Evolutionary conservation across 2,329 filamentous ascomycete genomes (phyloP).

Genomic region (Pyricularia sp.): DNA sequence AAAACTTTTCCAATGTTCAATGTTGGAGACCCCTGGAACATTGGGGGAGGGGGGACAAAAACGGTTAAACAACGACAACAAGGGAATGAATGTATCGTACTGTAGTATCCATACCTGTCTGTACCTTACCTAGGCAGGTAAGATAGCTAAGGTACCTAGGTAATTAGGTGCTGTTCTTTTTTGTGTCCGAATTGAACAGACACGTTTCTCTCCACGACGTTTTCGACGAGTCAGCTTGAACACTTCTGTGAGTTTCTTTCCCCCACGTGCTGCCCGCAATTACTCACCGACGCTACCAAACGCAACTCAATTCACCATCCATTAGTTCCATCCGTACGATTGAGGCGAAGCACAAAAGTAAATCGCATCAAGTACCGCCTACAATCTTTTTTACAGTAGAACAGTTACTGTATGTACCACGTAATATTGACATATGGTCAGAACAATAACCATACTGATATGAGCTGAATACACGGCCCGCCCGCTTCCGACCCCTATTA

Average conservation of each 20-base stretch:
- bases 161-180: too few species aligned
- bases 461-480: neutral
- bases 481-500: neutral
- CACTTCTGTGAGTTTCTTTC: neutral
- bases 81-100: neutral
- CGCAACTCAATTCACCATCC: neutral
- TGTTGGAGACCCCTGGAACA: neutral
- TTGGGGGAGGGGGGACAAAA: neutral
- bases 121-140: too few species aligned
- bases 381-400: too few species aligned
- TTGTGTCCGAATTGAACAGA: neutral
- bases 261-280: neutral
- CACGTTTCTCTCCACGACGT: neutral
- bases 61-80: neutral
- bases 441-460: neutral
- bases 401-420: too few species aligned
- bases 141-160: too few species aligned
- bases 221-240: neutral
- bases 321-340: neutral
- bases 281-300: neutral
- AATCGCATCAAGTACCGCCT: neutral
- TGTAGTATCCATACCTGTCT: too few species aligned
- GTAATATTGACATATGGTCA: too few species aligned
- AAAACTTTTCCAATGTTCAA: neutral
- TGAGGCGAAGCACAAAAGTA: neutral